Evolutionary conservation across 108 stramenopile genomes (phyloP).

Genomic region (Conticribra guillardii): DNA sequence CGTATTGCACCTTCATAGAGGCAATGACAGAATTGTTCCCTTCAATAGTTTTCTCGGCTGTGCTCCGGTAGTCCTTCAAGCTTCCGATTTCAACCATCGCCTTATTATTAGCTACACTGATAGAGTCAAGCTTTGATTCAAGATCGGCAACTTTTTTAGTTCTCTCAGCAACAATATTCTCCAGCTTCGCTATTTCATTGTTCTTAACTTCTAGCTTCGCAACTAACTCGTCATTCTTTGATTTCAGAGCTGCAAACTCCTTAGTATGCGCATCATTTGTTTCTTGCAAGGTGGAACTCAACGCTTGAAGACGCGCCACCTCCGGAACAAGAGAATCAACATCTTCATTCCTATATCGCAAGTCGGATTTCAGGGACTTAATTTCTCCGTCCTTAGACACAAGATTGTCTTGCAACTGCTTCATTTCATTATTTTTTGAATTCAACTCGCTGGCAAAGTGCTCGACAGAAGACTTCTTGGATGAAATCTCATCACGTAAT

Average conservation of each 20-base stretch:
- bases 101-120: conserved; percentile 3
- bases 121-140: conserved; percentile 20
- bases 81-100: conserved; percentile 10
- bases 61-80: conserved; percentile 9
- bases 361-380: conserved; percentile 22
- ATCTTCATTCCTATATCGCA: conserved; percentile 34
- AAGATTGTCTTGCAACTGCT: conserved; percentile 19
- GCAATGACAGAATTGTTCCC: conserved; percentile 31
- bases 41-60: conserved; percentile 28
- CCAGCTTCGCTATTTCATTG: conserved; percentile 22
- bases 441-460: conserved; percentile 12
- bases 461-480: conserved; percentile 4
- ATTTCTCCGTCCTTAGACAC: conserved; percentile 29
- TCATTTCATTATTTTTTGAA: conserved; percentile 11
- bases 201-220: conserved; percentile 29
- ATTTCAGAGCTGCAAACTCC: conserved; percentile 32
- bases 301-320: conserved; percentile 40
- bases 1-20: conserved; percentile 16
- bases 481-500: conserved; percentile 9
- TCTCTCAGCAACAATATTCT: conserved; percentile 29
- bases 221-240: conserved; percentile 35
- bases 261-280: conserved; percentile 20
- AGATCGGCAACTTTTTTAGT: conserved; percentile 27
- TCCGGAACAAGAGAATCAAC: conserved; percentile 42
- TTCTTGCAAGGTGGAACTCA: conserved; percentile 31